phyloP scores from a whole-genome alignment of 2,329 filamentous ascomycete species.

The Cadophora gregata region DNA sequence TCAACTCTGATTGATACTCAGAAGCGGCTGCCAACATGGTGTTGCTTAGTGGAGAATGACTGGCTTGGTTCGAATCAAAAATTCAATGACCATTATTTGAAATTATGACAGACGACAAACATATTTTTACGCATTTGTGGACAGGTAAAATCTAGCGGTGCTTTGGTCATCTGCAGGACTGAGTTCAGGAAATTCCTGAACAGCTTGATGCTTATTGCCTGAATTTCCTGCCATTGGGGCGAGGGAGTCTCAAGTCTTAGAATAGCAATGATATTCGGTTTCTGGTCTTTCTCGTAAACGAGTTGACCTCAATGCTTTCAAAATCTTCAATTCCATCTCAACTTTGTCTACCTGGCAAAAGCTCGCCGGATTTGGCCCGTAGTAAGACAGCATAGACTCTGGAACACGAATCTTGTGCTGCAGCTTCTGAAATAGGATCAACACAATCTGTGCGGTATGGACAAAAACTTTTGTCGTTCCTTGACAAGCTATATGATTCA shows the following conservation, averaged over 20 bases:
- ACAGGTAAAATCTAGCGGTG: not conserved
- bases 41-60: not conserved
- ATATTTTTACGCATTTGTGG: not conserved
- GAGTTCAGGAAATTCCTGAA: not conserved
- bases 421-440: too few species aligned
- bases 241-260: not conserved
- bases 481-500: too few species aligned
- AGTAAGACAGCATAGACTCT: too few species aligned
- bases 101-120: not conserved
- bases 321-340: not conserved
- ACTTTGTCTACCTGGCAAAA: not conserved
- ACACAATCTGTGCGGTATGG: too few species aligned
- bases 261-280: not conserved
- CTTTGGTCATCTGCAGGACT: not conserved
- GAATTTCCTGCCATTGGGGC: not conserved
- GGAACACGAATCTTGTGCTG: too few species aligned
- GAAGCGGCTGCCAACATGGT: not conserved
- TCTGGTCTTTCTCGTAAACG: not conserved
- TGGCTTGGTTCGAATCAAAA: not conserved
- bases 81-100: not conserved
- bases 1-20: not conserved
- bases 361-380: too few species aligned
- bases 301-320: not conserved
- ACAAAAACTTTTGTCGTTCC: too few species aligned
- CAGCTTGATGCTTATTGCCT: not conserved